A percentile compares a stretch with the other conserved stretches of the same genome.
Evolutionary conservation across 805 yeast species (phyloP).

Genomic region (Kuraishia capsulata): DNA sequence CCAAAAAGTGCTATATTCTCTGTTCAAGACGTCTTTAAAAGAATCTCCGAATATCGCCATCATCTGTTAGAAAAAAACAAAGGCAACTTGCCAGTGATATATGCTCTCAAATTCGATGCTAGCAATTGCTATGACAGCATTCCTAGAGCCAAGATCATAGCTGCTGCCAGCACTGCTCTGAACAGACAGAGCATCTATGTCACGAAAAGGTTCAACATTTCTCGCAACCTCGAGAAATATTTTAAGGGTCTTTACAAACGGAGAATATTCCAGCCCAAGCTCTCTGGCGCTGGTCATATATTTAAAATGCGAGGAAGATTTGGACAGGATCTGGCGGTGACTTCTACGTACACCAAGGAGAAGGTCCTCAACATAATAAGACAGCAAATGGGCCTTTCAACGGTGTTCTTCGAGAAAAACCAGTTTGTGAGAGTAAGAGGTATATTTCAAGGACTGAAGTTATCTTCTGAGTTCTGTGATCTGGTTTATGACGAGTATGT

Average conservation of each 20-base stretch:
- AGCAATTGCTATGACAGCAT: slow-evolving; percentile 70
- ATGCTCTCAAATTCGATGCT: slow-evolving; percentile 66
- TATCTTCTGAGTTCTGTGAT: slow-evolving; percentile 71
- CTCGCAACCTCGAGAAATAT: background rate
- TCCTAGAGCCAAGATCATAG: slow-evolving; percentile 33
- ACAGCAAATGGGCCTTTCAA: slow-evolving; percentile 45
- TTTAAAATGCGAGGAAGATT: slow-evolving; percentile 9
- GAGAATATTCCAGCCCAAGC: background rate
- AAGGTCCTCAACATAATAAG: slow-evolving; percentile 37
- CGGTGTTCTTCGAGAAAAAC: slow-evolving; percentile 26
- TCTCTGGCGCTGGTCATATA: slow-evolving; percentile 2
- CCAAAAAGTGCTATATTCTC: slow-evolving; percentile 19
- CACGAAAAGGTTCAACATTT: background rate
- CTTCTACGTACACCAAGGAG: slow-evolving; percentile 26
- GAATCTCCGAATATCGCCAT: slow-evolving; percentile 28
- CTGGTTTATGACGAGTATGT: slow-evolving; percentile 59
- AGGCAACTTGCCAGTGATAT: slow-evolving; percentile 25
- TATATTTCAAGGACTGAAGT: slow-evolving; percentile 74
- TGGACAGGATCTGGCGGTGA: slow-evolving; percentile 21
- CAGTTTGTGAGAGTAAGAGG: slow-evolving; percentile 52
- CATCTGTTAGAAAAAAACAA: slow-evolving; percentile 8
- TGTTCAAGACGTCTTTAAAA: slow-evolving; percentile 31
- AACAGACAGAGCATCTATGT: background rate
- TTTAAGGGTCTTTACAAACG: background rate
- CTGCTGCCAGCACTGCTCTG: background rate